A percentile compares a stretch with the other conserved stretches of the same genome.
phyloP scores from a whole-genome alignment of 2,329 filamentous ascomycete genomes.

The Huntiella savannae region DNA sequence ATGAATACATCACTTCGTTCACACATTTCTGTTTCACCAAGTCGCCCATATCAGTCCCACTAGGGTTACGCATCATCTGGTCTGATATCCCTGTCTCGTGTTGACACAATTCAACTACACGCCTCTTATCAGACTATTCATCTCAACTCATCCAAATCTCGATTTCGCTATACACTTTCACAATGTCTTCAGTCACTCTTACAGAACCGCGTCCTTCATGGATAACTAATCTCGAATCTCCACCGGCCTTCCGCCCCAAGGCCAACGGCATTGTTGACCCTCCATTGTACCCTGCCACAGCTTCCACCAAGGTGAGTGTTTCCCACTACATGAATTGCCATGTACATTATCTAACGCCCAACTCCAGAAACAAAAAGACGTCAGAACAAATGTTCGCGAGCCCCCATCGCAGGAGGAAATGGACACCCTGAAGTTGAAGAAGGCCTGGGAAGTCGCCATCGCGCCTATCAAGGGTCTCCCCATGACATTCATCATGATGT shows the following conservation, averaged over 20 bases:
- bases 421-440: conserved; percentile 92
- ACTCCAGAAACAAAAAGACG: conserved; percentile 32
- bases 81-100: neutral
- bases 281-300: conserved; percentile 50
- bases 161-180: neutral
- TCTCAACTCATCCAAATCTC: neutral
- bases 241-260: conserved; percentile 48
- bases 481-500: conserved; percentile 99
- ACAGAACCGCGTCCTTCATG: conserved; percentile 42
- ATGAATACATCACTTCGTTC: too few relatives aligned
- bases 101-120: neutral
- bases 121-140: neutral
- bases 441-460: conserved; percentile 93
- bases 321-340: neutral
- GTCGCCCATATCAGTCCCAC: neutral
- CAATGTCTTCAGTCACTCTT: neutral
- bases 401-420: conserved; percentile 65
- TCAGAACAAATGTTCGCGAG: conserved; percentile 33
- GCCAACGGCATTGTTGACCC: conserved; percentile 58
- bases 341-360: neutral
- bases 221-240: conserved; percentile 60
- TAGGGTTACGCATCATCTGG: neutral
- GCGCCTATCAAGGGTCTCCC: conserved; percentile 84
- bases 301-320: conserved; percentile 33
- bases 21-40: too few relatives aligned